Percentiles rank a stretch among this genome's conserved stretches.
phyloP scores from a whole-genome alignment of 169 alveolate genomes.

The Perkinsus marinus region DNA sequence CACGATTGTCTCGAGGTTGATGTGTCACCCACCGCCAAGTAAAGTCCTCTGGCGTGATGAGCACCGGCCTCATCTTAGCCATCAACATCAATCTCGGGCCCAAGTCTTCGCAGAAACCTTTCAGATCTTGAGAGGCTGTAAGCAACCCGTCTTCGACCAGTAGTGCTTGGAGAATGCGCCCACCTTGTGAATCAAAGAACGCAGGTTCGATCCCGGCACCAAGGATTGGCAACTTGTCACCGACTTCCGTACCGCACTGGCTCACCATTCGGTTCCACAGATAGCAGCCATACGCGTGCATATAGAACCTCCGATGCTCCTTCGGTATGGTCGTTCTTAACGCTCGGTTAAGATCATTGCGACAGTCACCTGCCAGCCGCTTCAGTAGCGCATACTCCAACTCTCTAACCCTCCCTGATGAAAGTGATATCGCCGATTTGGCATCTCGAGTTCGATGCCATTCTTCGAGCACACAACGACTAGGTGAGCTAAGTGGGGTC shows the following conservation, averaged over 20 bases:
- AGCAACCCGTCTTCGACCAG: not conserved
- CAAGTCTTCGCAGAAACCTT: not conserved
- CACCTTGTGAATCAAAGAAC: not conserved
- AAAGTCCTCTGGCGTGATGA: not conserved
- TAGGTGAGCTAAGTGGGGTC: constrained; percentile 8
- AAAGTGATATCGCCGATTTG: constrained; percentile 16
- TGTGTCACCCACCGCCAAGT: not conserved
- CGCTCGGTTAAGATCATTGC: constrained; percentile 23
- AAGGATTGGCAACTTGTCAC: not conserved
- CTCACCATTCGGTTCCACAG: constrained; percentile 33
- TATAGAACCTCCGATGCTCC: constrained; percentile 30
- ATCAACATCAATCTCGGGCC: not conserved
- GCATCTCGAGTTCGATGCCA: constrained; percentile 23
- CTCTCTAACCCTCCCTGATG: constrained; percentile 16
- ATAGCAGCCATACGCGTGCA: constrained; percentile 41
- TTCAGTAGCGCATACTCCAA: constrained; percentile 21
- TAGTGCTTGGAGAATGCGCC: not conserved
- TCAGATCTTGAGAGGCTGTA: not conserved
- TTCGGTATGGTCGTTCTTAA: constrained; percentile 15
- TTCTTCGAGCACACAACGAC: constrained; percentile 7
- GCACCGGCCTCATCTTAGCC: not conserved
- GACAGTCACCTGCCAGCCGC: constrained; percentile 19
- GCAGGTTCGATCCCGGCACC: not conserved
- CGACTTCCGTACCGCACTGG: not conserved
- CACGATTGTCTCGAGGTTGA: not conserved